These are phyloP conservation scores for Mrakia frigida DNA, from an alignment of 768 basidiomycete genomes.

Conservation along the genomic window DNA sequence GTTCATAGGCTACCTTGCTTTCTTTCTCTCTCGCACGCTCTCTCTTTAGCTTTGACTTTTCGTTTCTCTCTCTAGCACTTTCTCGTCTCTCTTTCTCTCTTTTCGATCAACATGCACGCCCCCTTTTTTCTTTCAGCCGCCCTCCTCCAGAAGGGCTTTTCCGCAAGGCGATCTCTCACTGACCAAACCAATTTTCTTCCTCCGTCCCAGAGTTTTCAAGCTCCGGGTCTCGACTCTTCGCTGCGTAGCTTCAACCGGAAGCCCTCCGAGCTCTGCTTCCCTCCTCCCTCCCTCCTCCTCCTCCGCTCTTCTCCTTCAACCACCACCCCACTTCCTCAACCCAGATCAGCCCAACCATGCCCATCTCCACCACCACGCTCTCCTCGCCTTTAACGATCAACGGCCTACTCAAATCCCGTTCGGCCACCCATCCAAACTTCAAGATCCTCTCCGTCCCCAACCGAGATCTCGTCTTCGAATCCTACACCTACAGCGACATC, in stretches of 20 bases:
- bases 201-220: neutral
- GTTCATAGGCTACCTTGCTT: neutral
- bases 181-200: neutral
- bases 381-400: constrained; percentile 16
- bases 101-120: neutral
- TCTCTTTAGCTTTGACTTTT: neutral
- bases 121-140: neutral
- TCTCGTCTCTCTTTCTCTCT: neutral
- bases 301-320: neutral
- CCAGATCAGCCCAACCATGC: neutral
- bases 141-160: neutral
- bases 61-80: neutral
- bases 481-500: constrained; percentile 18
- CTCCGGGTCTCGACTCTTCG: too few relatives aligned
- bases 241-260: too few relatives aligned
- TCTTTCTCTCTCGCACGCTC: neutral
- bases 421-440: neutral
- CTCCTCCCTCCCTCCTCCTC: neutral
- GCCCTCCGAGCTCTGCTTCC: neutral
- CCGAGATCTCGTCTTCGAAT: constrained; percentile 4
- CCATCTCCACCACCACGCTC: neutral
- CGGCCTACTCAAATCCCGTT: constrained; percentile 3
- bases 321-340: neutral
- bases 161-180: too few relatives aligned
- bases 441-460: constrained; percentile 20